These are phyloP conservation scores for Inga laurina DNA, from an alignment of 306 rosid species.

Conservation along the genomic window DNA sequence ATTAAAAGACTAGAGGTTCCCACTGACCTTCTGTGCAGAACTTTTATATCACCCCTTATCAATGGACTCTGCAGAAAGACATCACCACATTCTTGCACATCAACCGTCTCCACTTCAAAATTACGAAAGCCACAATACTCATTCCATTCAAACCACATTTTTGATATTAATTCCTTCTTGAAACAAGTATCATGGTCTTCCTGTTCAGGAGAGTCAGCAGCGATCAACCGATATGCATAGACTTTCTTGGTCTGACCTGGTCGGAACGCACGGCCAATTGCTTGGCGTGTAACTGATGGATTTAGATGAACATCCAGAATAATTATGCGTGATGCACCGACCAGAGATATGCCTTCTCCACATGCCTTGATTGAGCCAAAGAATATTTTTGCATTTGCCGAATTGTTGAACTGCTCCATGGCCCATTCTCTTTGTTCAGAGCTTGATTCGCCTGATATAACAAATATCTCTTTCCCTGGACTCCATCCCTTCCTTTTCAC, in stretches of 20 bases:
- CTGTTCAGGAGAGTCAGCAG: slow-evolving; percentile 83
- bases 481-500: slow-evolving; percentile 72
- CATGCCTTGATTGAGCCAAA: slow-evolving; percentile 99
- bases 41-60: slow-evolving; percentile 62
- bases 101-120: slow-evolving; percentile 57
- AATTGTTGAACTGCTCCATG: slow-evolving; percentile 80
- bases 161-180: slow-evolving; percentile 78
- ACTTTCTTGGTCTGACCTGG: slow-evolving; percentile 89
- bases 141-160: slow-evolving; percentile 98
- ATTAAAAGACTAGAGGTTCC: slow-evolving; percentile 4
- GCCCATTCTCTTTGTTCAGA: slow-evolving; percentile 73
- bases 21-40: slow-evolving; percentile 77
- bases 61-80: slow-evolving; percentile 58
- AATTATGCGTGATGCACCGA: slow-evolving; percentile 89
- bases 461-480: slow-evolving; percentile 71
- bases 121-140: slow-evolving; percentile 67
- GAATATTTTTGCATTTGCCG: slow-evolving; percentile 74
- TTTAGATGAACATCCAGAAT: slow-evolving; percentile 85
- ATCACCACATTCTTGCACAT: slow-evolving; percentile 66
- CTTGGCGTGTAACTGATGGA: slow-evolving; percentile 96
- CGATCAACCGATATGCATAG: slow-evolving; percentile 68
- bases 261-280: slow-evolving; percentile 95
- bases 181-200: slow-evolving; percentile 74
- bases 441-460: slow-evolving; percentile 81
- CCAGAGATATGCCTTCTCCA: slow-evolving; percentile 95